Evolutionary conservation across 345 rosid genomes (phyloP).

Genomic region (Rhodamnia argentea): DNA sequence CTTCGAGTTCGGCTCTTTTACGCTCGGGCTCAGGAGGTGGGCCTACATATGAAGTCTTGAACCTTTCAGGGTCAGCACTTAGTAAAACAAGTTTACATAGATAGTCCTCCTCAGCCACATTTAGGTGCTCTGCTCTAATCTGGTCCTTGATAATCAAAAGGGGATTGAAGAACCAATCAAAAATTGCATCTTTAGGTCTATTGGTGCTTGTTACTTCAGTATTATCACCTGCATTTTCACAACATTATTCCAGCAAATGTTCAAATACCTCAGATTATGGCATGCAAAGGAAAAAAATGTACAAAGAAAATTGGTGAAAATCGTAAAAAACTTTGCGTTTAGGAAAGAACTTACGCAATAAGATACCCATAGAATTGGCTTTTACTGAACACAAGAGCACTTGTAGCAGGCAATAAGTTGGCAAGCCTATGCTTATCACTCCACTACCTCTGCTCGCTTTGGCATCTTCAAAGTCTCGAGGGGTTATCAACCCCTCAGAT

Average conservation of each 20-base stretch:
- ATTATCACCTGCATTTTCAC: conserved; percentile 34
- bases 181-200: conserved; percentile 67
- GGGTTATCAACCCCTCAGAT: conserved; percentile 60
- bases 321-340: not conserved
- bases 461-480: conserved; percentile 67
- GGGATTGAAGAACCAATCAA: conserved; percentile 37
- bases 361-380: conserved; percentile 34
- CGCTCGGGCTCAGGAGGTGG: conserved; percentile 25
- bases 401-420: conserved; percentile 52
- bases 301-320: not conserved
- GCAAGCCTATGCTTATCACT: conserved; percentile 71
- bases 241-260: not conserved
- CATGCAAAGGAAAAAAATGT: not conserved
- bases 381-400: conserved; percentile 52
- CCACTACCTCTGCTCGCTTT: conserved; percentile 45
- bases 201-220: conserved; percentile 62
- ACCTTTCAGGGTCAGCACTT: conserved; percentile 13
- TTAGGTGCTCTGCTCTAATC: conserved; percentile 28
- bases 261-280: not conserved
- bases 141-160: conserved; percentile 35
- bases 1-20: conserved; percentile 33
- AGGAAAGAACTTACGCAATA: conserved; percentile 22
- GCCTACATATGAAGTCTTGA: conserved; percentile 8
- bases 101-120: conserved; percentile 30
- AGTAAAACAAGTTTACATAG: conserved; percentile 30